These are phyloP conservation scores for Leucaena leucocephala DNA, from an alignment of 306 rosid genomes.

Conservation along the genomic window DNA sequence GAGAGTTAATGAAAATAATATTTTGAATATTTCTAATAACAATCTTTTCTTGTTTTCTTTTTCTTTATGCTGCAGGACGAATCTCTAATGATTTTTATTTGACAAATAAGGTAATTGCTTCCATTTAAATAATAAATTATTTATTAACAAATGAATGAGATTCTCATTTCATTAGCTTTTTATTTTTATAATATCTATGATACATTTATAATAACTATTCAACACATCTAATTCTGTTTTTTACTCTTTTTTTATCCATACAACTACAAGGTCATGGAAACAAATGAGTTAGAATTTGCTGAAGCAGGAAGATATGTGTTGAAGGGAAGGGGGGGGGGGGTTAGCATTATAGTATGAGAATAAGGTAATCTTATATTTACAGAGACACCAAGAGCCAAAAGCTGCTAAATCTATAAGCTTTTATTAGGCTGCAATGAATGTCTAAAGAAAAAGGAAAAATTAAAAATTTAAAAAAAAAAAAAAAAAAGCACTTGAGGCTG, in stretches of 20 bases:
- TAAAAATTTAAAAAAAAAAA: neutral
- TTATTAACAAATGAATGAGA: neutral
- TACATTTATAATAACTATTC: neutral
- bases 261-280: neutral
- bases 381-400: conserved; percentile 45
- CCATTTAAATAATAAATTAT: neutral
- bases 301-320: neutral
- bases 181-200: neutral
- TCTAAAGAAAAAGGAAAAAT: conserved; percentile 35
- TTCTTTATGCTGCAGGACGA: neutral
- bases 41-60: neutral
- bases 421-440: conserved; percentile 54
- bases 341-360: conserved; percentile 35
- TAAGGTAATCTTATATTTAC: conserved; percentile 43
- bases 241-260: neutral
- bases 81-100: neutral
- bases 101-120: neutral
- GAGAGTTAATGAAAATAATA: neutral
- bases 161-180: neutral
- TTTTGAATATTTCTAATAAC: neutral
- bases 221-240: neutral
- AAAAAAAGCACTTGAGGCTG: neutral
- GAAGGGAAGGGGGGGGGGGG: neutral
- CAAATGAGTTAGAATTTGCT: neutral
- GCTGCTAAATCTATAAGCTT: conserved; percentile 54